Conservation (phyloP, 139 green algal species). For the Micractinium sp. region DNA sequence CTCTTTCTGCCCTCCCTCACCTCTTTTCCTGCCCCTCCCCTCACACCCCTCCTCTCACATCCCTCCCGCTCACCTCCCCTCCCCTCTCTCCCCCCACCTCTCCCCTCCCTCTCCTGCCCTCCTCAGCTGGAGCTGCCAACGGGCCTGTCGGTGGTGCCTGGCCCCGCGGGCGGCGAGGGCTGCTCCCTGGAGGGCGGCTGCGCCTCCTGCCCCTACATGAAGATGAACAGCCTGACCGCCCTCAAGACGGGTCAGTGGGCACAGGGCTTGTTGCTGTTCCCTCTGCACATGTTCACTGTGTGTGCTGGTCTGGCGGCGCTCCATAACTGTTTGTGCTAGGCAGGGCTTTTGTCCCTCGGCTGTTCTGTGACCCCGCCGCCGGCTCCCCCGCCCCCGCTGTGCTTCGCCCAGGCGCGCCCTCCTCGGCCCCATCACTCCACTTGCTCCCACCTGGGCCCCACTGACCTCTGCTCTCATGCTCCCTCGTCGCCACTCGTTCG, state of each 20-base stretch:
- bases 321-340: no score
- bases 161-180: conserved; percentile 83
- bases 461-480: neutral
- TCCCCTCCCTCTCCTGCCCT: neutral
- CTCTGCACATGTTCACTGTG: neutral
- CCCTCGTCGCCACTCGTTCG: neutral
- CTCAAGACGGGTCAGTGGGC: conserved; percentile 1
- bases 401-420: no score
- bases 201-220: conserved; percentile 98
- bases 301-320: no score
- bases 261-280: neutral
- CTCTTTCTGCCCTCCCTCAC: no score
- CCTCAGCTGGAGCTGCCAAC: conserved; percentile 58
- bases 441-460: no score
- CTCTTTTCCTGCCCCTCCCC: neutral
- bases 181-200: conserved; percentile 94
- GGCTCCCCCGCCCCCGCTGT: neutral
- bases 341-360: no score
- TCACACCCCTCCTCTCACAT: neutral
- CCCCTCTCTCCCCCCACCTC: neutral
- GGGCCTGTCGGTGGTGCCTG: conserved; percentile 75
- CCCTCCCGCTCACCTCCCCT: neutral
- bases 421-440: neutral
- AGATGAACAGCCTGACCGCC: conserved; percentile 85
- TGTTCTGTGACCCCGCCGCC: no score